Percentiles rank a stretch among this genome's conserved stretches.
These are phyloP conservation scores for Penicillium desertorum DNA, from an alignment of 495 filamentous ascomycete genomes.

Conservation along the genomic window DNA sequence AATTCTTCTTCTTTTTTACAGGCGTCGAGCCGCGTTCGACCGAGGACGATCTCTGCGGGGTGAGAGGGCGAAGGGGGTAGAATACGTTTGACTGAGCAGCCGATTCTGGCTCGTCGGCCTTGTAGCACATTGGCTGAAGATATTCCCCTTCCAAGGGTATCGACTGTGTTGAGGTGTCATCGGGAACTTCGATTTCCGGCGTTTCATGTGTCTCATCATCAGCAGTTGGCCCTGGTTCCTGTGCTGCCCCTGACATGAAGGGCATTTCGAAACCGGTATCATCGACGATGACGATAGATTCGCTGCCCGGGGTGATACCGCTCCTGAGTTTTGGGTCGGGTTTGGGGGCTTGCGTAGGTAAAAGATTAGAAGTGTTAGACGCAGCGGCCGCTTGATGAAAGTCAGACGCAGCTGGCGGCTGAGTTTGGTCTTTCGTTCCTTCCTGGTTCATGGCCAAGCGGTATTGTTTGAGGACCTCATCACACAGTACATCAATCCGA, in stretches of 20 bases:
- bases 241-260: conserved; percentile 39
- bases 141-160: conserved; percentile 31
- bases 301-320: conserved; percentile 72
- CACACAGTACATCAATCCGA: conserved; percentile 76
- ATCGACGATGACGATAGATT: conserved; percentile 87
- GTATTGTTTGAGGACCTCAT: conserved; percentile 68
- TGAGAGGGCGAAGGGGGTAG: conserved; percentile 19
- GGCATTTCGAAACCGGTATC: conserved; percentile 43
- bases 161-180: conserved; percentile 26
- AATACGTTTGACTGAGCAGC: conserved; percentile 19
- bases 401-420: conserved; percentile 10
- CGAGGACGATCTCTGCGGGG: conserved; percentile 36
- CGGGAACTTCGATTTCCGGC: conserved; percentile 9
- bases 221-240: conserved; percentile 7
- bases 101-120: conserved; percentile 23
- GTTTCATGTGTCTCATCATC: conserved; percentile 10
- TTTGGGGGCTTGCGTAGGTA: conserved; percentile 10
- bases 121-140: conserved; percentile 38
- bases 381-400: conserved; percentile 10
- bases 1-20: conserved; percentile 27
- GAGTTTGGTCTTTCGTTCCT: conserved; percentile 7
- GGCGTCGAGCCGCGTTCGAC: conserved; percentile 31
- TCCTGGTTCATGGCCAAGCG: conserved; percentile 29
- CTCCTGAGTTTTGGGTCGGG: conserved; percentile 44
- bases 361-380: conserved; percentile 3